Evolutionary conservation across 176 grass and related monocot species (phyloP), one percentile per base, ranked within the genome.

Genomic region (Phoenix roebelenii): DNA sequence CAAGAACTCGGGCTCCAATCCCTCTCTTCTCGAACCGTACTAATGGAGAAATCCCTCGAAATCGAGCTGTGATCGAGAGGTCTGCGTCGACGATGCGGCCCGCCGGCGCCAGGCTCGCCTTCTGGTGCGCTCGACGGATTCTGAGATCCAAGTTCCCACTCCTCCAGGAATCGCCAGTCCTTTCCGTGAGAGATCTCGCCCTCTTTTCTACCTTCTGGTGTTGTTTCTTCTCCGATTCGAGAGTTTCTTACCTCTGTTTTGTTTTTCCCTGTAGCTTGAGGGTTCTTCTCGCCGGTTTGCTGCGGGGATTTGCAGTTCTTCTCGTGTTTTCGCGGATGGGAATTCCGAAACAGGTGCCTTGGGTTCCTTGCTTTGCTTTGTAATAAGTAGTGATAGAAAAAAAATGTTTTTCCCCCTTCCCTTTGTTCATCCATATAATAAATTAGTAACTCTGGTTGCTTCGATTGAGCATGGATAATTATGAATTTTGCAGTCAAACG

Each of bases 271-370:
- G 49, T 66, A 28, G 71, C 30, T 18, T 15, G 57, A 60, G 18
- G 49, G 55, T 22, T 68, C 49, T 12, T 76, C 61, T 25, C 49
- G 70, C 73, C 29, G 66, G 58, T 63, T 68, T 22, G 28, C 49
- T 15, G 67, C 79, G 44, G 79, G 74, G 49, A 76, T 67, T 53
- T 77, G 68, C 67, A 67, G 55, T 10, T 77, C 73, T 16, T 76
- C 66, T 54, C 68, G 61, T 59, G 50, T 30, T 55, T 76, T 57
- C 25, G 7, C 63, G 16, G 24, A 72, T 35, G 15, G 56, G 4
- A 72, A 50, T 22, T 63, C 15, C 48, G 68, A 44, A 51, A 72
- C 65, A 77, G 73, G 73, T 59, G 30, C 2, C 0, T 16, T 17
- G 51, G 30, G 6, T 10, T 57, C 35, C 18, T 30, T 32, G 16